phyloP scores from a whole-genome alignment of 2,329 filamentous ascomycete genomes.

The Fusarium sororula region DNA sequence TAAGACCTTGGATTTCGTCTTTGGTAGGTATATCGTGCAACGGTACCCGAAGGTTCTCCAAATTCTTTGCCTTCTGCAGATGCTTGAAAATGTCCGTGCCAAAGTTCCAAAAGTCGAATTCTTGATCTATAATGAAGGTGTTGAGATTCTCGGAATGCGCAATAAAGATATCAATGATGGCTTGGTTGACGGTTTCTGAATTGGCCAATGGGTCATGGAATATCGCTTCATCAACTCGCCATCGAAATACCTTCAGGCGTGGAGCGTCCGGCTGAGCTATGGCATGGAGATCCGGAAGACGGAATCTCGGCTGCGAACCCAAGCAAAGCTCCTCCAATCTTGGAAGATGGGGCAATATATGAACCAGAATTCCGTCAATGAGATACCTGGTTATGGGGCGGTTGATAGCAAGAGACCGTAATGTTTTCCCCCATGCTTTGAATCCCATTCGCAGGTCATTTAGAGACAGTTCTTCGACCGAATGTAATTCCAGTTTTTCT shows the following conservation, averaged over 20 bases:
- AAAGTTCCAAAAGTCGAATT: neutral
- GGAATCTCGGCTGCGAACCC: neutral
- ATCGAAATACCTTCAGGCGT: neutral
- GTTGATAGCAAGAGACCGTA: neutral
- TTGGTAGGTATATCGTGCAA: neutral
- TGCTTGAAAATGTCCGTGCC: neutral
- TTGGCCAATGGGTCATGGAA: no score
- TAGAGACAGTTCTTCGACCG: no score
- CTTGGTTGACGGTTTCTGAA: neutral
- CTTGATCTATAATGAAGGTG: neutral
- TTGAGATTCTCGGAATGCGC: neutral
- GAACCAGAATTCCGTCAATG: neutral
- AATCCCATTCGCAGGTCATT: neutral
- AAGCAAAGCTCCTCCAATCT: neutral
- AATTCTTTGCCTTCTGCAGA: neutral
- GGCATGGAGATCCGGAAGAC: neutral
- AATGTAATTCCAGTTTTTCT: neutral
- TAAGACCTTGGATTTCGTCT: neutral
- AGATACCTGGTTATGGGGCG: rapidly evolving
- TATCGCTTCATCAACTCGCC: neutral
- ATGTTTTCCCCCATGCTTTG: conserved; percentile 9
- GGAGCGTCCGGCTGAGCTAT: neutral
- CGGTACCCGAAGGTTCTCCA: neutral
- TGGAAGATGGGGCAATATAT: neutral
- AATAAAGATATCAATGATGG: neutral